A percentile compares a stretch with the other conserved stretches of the same genome.
Evolutionary conservation across 2,329 filamentous ascomycete genomes (phyloP).

Genomic region (Pseudogymnoascus sp.): DNA sequence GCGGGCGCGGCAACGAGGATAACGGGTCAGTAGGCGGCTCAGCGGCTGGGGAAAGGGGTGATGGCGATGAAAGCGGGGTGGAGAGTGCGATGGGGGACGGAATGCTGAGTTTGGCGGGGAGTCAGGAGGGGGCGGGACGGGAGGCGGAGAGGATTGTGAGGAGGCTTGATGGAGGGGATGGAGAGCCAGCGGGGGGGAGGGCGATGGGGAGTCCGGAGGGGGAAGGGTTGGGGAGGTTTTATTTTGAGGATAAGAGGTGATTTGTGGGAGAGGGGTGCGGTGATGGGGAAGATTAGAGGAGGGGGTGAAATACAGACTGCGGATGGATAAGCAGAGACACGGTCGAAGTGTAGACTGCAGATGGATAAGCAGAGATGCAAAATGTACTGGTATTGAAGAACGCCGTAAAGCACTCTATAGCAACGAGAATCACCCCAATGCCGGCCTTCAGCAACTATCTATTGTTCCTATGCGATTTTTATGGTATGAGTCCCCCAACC

Average conservation of each 20-base stretch:
- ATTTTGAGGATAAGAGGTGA: conserved; percentile 45
- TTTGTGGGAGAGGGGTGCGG: background rate
- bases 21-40: conserved; percentile 32
- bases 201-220: conserved; percentile 39
- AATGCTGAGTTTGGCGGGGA: background rate
- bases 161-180: conserved; percentile 42
- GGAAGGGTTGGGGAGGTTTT: conserved; percentile 49
- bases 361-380: background rate
- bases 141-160: conserved; percentile 53
- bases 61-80: conserved; percentile 44
- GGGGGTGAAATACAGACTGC: background rate
- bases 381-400: background rate
- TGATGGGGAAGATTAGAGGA: background rate
- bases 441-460: background rate
- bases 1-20: conserved; percentile 55
- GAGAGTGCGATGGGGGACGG: conserved; percentile 51
- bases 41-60: conserved; percentile 15
- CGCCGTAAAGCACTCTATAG: background rate
- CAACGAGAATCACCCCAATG: background rate
- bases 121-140: background rate
- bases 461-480: background rate
- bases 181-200: conserved; percentile 18
- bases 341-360: background rate
- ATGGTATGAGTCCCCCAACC: background rate
- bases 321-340: background rate